Base-by-base conservation (phyloP, 1,284 basidiomycete genomes). In the Boletus mariae region DNA sequence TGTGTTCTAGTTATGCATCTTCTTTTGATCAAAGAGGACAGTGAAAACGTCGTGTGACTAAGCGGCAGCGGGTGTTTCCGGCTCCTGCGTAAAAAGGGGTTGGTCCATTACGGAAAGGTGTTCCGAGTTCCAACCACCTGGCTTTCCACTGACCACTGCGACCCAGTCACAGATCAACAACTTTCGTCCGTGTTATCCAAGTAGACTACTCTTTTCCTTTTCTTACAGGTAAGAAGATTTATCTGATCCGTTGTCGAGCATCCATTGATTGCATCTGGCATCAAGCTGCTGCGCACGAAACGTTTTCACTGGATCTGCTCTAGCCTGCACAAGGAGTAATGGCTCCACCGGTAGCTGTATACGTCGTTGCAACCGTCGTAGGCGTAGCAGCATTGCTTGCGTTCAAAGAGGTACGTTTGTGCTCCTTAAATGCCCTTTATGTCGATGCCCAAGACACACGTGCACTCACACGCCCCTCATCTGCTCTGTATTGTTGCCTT, bases 401-500 rank as follows among this genome's bases (percentile, higher is more conserved):
- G 1, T 78, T 79, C 60, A 74, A 74, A 52, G 71, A 79, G 74
- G 77, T 78, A 42, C 29, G 65, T 61, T 13, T 25, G 37, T 47
- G 32, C 20, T 45, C 29, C 11, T 41, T 2, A 0, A 9, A 17
- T 11, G 20, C 34, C 35, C 34, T 37, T 47, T 29, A 35, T 20
- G 17, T 37, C 17, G 28, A 28, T 17, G 6, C 23, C 40, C 42
- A 29, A 13, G 44, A 51, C 49, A 55, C 60, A 59, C 61, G 53
- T 65, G 64, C 49, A 47, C 66, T 65, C 54, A 61, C 62, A 63
- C 54, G 42, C 54, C 6, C 26, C 43, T 46, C 34, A 9, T 45
- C 42, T 23, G 6, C 45, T 35, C 50, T 20, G 41, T 45, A 37
- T 26, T 42, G 9, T 20, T 38, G 13, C 8, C 6, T 15, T 37